Evolutionary conservation across 495 filamentous ascomycete species (phyloP).

Genomic region (Xylaria telfairii): DNA sequence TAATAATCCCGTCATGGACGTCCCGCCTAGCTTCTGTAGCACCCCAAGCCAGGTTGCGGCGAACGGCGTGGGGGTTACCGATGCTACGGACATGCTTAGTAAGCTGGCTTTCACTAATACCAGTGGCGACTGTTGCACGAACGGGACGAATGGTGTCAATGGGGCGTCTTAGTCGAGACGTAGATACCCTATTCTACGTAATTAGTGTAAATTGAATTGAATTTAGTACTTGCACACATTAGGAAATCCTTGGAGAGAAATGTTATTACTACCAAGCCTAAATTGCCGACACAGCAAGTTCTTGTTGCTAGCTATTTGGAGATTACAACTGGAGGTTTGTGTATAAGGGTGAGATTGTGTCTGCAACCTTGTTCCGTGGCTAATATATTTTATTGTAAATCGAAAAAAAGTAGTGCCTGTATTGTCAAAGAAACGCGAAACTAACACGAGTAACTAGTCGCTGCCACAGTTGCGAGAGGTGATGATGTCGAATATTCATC

Average conservation of each 20-base stretch:
- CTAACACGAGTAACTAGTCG: too few relatives aligned
- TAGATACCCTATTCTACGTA: background rate
- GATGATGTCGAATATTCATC: too few relatives aligned
- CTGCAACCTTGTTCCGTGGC: too few relatives aligned
- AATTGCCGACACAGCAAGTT: too few relatives aligned
- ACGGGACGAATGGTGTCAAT: slow-evolving; percentile 30
- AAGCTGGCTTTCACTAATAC: slow-evolving; percentile 47
- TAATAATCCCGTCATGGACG: slow-evolving; percentile 85
- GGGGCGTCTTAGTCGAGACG: slow-evolving; percentile 20
- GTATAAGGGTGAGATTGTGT: too few relatives aligned
- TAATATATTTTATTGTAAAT: too few relatives aligned
- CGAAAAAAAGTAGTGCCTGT: too few relatives aligned
- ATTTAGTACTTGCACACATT: background rate
- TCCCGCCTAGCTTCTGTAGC: slow-evolving; percentile 77
- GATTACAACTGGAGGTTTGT: too few relatives aligned
- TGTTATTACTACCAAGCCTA: background rate
- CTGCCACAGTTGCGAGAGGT: too few relatives aligned
- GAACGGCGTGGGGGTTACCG: slow-evolving; percentile 51
- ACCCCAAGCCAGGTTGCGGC: slow-evolving; percentile 73
- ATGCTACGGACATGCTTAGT: slow-evolving; percentile 54
- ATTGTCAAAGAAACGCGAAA: too few relatives aligned
- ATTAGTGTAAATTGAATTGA: background rate
- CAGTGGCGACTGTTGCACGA: slow-evolving; percentile 40
- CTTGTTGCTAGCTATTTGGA: too few relatives aligned
- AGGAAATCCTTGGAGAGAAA: background rate